Evolutionary conservation across 2,329 filamentous ascomycete species (phyloP).

Genomic region (Fusarium newnesense): DNA sequence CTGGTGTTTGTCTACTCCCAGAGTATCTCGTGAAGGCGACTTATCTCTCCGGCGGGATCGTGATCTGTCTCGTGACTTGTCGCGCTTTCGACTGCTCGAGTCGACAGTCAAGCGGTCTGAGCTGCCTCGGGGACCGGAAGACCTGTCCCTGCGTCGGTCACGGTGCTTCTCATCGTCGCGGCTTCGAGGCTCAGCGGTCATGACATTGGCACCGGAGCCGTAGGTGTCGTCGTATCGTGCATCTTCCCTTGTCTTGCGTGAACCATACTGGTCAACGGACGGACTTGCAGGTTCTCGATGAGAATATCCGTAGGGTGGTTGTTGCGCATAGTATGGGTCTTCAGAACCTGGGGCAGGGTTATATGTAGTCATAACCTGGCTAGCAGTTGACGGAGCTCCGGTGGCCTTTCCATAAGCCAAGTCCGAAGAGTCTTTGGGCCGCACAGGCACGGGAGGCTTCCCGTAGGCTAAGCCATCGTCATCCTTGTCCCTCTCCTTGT

Average conservation of each 20-base stretch:
- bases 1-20: conserved; percentile 31
- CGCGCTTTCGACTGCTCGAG: conserved; percentile 36
- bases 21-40: conserved; percentile 23
- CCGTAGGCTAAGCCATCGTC: conserved; percentile 66
- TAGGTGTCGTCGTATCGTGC: conserved; percentile 50
- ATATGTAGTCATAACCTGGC: conserved; percentile 41
- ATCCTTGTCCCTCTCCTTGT: conserved; percentile 52
- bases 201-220: conserved; percentile 51
- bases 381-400: conserved; percentile 37
- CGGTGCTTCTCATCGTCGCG: conserved; percentile 50
- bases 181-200: conserved; percentile 55
- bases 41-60: conserved; percentile 39
- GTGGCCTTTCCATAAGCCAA: conserved; percentile 41
- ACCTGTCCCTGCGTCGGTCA: conserved; percentile 47
- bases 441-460: conserved; percentile 41
- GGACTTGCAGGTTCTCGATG: conserved; percentile 28
- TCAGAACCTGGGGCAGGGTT: conserved; percentile 29
- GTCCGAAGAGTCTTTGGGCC: conserved; percentile 36
- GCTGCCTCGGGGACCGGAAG: conserved; percentile 28
- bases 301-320: conserved; percentile 27
- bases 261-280: conserved; percentile 32
- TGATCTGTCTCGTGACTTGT: conserved; percentile 42
- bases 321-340: conserved; percentile 25
- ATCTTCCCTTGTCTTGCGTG: conserved; percentile 35
- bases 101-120: conserved; percentile 41